Evolutionary conservation across 768 basidiomycete genomes (phyloP).

Genomic region (Exsudoporus frostii): DNA sequence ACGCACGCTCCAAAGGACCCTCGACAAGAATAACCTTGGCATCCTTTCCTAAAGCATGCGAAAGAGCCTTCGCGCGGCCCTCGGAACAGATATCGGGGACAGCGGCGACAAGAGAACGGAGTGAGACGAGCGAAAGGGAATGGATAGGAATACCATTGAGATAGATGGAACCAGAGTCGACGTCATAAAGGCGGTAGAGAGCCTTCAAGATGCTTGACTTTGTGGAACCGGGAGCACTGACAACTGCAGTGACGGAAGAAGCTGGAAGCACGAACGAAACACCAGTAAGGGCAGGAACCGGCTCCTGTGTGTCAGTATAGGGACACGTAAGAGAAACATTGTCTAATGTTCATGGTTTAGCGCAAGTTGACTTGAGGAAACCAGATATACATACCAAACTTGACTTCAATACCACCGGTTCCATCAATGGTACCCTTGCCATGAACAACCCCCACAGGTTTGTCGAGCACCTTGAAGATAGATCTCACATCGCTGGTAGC

Average conservation of each 20-base stretch:
- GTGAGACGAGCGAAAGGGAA: conserved; percentile 76
- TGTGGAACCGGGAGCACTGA: conserved; percentile 79
- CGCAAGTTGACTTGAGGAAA: no score
- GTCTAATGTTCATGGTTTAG: conserved; percentile 39
- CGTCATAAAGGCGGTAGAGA: conserved; percentile 90
- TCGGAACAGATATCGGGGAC: conserved; percentile 73
- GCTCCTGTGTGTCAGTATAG: conserved; percentile 50
- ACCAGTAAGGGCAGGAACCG: conserved; percentile 58
- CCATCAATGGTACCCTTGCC: conserved; percentile 72
- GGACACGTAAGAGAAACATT: conserved; percentile 84
- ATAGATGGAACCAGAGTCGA: conserved; percentile 73
- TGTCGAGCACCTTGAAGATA: conserved; percentile 75
- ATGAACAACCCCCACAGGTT: conserved; percentile 83
- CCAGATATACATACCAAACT: conserved; percentile 61
- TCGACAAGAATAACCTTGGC: conserved; percentile 27
- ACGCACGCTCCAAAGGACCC: conserved; percentile 20
- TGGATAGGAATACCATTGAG: conserved; percentile 88
- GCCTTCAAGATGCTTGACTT: conserved; percentile 86
- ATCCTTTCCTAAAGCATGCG: conserved; percentile 24
- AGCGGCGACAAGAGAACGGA: conserved; percentile 81
- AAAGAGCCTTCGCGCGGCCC: conserved; percentile 21
- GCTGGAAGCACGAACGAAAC: conserved; percentile 88
- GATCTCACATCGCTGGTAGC: conserved; percentile 77
- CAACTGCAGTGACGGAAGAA: conserved; percentile 84
- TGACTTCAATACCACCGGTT: conserved; percentile 74